phyloP scores from a whole-genome alignment of 129 eudicot genomes.

The Artemisia argyi region DNA sequence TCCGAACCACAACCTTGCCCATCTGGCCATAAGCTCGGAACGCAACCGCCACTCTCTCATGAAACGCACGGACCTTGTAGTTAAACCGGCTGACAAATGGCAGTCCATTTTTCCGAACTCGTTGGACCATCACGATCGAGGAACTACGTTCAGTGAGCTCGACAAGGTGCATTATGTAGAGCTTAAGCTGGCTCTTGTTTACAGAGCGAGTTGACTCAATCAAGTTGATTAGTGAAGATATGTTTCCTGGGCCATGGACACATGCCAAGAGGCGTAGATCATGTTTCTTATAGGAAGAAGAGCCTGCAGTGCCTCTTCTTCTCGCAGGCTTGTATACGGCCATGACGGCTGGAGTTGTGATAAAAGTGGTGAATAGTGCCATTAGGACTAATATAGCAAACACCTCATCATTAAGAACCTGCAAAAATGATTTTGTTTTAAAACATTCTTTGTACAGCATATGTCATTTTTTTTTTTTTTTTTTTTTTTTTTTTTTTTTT shows the following conservation, averaged over 20 bases:
- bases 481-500: no score
- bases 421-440: neutral
- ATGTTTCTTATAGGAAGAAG: slow-evolving; percentile 34
- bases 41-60: slow-evolving; percentile 60
- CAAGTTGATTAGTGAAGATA: slow-evolving; percentile 58
- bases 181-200: slow-evolving; percentile 50
- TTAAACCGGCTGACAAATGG: slow-evolving; percentile 57
- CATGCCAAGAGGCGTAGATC: slow-evolving; percentile 75
- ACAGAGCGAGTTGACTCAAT: slow-evolving; percentile 66
- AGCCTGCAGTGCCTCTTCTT: slow-evolving; percentile 2
- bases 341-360: slow-evolving; percentile 84
- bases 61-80: slow-evolving; percentile 36
- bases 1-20: slow-evolving; percentile 64
- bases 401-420: slow-evolving; percentile 85
- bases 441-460: neutral
- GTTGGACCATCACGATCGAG: slow-evolving; percentile 75
- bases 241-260: slow-evolving; percentile 73
- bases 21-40: slow-evolving; percentile 61
- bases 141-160: slow-evolving; percentile 87
- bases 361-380: slow-evolving; percentile 92
- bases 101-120: slow-evolving; percentile 60
- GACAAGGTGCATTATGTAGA: slow-evolving; percentile 78
- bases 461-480: no score
- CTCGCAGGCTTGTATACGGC: slow-evolving; percentile 64
- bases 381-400: slow-evolving; percentile 85